Percentiles rank a stretch among this genome's conserved stretches.
These are phyloP conservation scores for Apiospora sp. DNA, from an alignment of 2,329 filamentous ascomycete species.

Conservation along the genomic window DNA sequence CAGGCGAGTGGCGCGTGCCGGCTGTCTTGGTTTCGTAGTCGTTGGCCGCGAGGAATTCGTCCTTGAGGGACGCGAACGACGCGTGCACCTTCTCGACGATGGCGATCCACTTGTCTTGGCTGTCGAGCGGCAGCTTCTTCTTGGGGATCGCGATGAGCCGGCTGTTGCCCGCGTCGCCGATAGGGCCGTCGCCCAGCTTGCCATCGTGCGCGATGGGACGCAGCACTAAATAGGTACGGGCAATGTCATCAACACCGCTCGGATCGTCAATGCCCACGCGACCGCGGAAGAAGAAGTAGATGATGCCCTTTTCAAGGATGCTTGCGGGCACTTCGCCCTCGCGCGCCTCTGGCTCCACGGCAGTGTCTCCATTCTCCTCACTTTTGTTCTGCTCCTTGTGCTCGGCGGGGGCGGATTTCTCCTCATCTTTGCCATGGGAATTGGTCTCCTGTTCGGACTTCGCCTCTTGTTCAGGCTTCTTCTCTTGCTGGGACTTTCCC, in stretches of 20 bases:
- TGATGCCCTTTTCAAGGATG: conserved; percentile 85
- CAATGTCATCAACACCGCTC: conserved; percentile 73
- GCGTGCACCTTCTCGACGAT: conserved; percentile 81
- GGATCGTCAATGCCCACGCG: conserved; percentile 78
- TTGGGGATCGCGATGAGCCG: conserved; percentile 83
- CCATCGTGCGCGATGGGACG: conserved; percentile 75
- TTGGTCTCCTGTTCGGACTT: conserved; percentile 33
- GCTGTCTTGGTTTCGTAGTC: conserved; percentile 81
- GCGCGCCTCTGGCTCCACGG: conserved; percentile 44
- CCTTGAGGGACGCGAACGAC: conserved; percentile 74
- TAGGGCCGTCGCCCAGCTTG: conserved; percentile 63
- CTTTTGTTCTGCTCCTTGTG: conserved; percentile 34
- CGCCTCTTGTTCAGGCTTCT: neutral
- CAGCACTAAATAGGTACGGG: conserved; percentile 81
- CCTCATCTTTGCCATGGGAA: conserved; percentile 22
- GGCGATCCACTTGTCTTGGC: conserved; percentile 75
- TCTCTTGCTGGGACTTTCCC: neutral
- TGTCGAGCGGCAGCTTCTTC: conserved; percentile 77
- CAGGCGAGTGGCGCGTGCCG: conserved; percentile 72
- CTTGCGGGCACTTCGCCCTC: conserved; percentile 50
- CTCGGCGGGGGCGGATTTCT: conserved; percentile 35
- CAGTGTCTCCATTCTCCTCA: conserved; percentile 35
- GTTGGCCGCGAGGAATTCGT: conserved; percentile 70
- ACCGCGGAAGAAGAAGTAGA: conserved; percentile 89
- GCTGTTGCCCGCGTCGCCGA: conserved; percentile 64